Evolutionary conservation across 1,284 basidiomycete species (phyloP), one percentile per base, ranked within the genome.

Genomic region (Golubevia pallescens): DNA sequence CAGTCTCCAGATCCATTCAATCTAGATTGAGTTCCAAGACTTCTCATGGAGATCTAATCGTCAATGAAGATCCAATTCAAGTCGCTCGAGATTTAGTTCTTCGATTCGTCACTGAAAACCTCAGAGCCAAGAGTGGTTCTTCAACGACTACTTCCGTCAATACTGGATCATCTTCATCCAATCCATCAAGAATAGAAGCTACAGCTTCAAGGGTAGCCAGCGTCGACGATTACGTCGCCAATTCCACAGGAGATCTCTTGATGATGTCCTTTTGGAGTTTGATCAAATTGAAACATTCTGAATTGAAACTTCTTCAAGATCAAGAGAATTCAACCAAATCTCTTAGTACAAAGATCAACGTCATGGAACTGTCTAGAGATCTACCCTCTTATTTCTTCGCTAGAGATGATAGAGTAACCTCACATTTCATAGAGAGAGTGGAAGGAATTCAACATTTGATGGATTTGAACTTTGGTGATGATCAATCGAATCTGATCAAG

Each of bases 171-270:
- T 5, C 5, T 38, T 38, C 34, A 4, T 38, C 34, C 34, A 10
- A 10, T 5, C 10, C 34, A 4, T 38, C 34, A 10, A 38, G 34
- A 38, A 10, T 38, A 4, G 34, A 38, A 38, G 10, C 34, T 10
- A 38, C 34, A 5, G 34, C 34, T 38, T 38, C 34, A 38, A 38
- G 34, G 10, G 34, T 38, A 5, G 79, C 80, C 0, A 70, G 74
- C 3, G 77, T 83, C 5, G 71, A 81, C 28, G 81, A 84, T 54
- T 80, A 34, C 58, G 69, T 84, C 32, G 67, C 73, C 6, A 84
- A 84, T 48, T 77, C 80, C 1, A 65, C 71, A 19, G 69, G 69
- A n/a, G 81, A 84, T 68, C 66, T 84, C 16, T 21, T 84, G 13
- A 66, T 84, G 16, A 72, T 80, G 70, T 69, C 80, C 19, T 56